phyloP scores from a whole-genome alignment of 2,329 filamentous ascomycete species.

The Neophaeococcomyces aloes region DNA sequence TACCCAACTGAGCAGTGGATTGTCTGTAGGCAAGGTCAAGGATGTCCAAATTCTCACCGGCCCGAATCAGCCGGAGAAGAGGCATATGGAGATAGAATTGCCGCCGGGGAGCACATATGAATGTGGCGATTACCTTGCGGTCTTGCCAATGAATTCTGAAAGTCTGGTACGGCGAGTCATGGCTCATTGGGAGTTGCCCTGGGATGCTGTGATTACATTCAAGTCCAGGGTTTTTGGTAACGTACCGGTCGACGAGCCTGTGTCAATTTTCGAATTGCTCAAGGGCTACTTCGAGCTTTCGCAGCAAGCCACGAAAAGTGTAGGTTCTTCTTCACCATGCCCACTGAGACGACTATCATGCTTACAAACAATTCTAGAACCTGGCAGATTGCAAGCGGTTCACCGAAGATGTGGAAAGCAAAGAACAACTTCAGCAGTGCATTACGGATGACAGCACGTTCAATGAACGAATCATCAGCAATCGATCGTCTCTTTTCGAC shows the following conservation, averaged over 20 bases:
- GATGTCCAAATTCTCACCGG: conserved; percentile 43
- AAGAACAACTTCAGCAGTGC: conserved; percentile 17
- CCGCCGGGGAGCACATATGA: conserved; percentile 52
- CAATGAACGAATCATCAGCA: conserved; percentile 40
- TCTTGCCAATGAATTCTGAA: conserved; percentile 56
- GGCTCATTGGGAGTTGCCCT: conserved; percentile 52
- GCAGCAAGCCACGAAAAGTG: conserved; percentile 60
- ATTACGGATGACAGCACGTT: conserved; percentile 30
- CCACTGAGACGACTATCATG: too few relatives aligned
- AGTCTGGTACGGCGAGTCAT: conserved; percentile 50
- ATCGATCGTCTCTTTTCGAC: conserved; percentile 49
- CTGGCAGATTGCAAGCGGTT: background rate
- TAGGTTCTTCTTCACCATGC: background rate
- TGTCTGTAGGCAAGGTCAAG: conserved; percentile 50
- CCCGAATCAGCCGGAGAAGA: conserved; percentile 44
- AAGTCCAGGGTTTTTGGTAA: conserved; percentile 39
- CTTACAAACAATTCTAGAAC: conserved; percentile 32
- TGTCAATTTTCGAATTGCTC: conserved; percentile 56
- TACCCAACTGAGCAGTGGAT: conserved; percentile 49
- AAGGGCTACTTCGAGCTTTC: conserved; percentile 61
- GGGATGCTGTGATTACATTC: conserved; percentile 58
- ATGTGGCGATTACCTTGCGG: conserved; percentile 60
- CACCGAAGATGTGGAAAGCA: conserved; percentile 4
- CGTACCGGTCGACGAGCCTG: conserved; percentile 36
- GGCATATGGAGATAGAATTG: conserved; percentile 54